These are phyloP conservation scores for Sugiyamaella xylanicola DNA, from an alignment of 1,139 yeast genomes.

Conservation along the genomic window DNA sequence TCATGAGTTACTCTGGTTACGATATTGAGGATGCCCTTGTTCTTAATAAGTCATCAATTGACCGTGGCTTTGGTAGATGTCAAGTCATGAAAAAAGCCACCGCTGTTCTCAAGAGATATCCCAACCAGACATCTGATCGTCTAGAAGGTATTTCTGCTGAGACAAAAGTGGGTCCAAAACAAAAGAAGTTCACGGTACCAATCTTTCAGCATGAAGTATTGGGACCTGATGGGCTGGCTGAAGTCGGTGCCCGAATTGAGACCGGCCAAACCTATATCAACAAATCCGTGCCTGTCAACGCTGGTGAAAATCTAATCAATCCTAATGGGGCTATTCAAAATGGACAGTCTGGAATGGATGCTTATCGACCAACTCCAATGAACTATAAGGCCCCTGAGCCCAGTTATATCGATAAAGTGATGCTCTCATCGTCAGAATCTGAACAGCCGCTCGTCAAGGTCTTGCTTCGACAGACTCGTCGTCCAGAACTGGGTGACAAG, in stretches of 20 bases:
- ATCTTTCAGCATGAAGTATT: conserved; percentile 82
- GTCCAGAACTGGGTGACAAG: conserved; percentile 98
- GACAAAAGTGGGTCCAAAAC: conserved; percentile 43
- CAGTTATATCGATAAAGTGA: conserved; percentile 91
- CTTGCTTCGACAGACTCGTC: conserved; percentile 87
- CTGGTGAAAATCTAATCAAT: conserved; percentile 70
- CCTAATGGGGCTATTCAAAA: conserved; percentile 37
- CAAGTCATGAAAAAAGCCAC: conserved; percentile 96
- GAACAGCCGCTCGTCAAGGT: conserved; percentile 95
- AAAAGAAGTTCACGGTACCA: conserved; percentile 52
- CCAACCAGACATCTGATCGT: conserved; percentile 90
- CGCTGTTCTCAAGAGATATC: conserved; percentile 82
- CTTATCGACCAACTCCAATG: conserved; percentile 88
- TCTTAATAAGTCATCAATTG: conserved; percentile 86
- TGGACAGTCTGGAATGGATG: conserved; percentile 39
- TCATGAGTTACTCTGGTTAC: conserved; percentile 97
- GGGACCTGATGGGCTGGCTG: conserved; percentile 96
- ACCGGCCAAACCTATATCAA: conserved; percentile 94
- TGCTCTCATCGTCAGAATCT: conserved; percentile 94
- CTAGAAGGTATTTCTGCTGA: conserved; percentile 90
- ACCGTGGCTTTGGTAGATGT: conserved; percentile 97
- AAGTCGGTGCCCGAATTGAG: conserved; percentile 87
- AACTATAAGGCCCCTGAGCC: conserved; percentile 94
- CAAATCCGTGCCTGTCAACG: conserved; percentile 87
- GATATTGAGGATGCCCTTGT: conserved; percentile 99